A percentile compares a stretch with the other conserved stretches of the same genome.
phyloP scores from a whole-genome alignment of 1,284 basidiomycete species.

The Chalciporus sp. region DNA sequence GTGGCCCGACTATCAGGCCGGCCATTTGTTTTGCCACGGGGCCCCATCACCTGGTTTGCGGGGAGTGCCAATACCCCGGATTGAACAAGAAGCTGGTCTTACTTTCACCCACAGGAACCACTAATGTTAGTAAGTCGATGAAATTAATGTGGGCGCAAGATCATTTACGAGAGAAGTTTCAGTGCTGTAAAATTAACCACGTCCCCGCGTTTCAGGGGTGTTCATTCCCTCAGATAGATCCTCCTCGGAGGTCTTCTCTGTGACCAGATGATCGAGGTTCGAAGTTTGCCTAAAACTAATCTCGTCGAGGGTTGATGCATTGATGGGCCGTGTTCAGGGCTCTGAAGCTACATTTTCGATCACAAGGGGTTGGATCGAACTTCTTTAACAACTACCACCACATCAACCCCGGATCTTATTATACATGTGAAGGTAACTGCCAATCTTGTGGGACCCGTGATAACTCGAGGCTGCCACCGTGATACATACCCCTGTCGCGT shows the following conservation, averaged over 20 bases:
- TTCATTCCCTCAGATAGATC: background rate
- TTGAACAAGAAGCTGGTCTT: background rate
- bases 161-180: background rate
- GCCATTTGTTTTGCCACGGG: background rate
- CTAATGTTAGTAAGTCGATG: background rate
- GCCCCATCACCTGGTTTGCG: background rate
- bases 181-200: background rate
- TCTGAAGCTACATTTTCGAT: background rate
- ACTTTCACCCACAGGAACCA: background rate
- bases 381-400: background rate
- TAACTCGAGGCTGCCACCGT: background rate
- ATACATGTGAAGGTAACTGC: conserved; percentile 3
- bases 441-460: background rate
- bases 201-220: background rate
- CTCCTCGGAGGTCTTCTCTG: background rate
- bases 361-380: background rate
- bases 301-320: background rate
- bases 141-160: background rate
- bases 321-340: background rate
- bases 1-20: background rate
- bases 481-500: background rate
- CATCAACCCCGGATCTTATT: background rate
- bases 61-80: background rate
- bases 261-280: background rate
- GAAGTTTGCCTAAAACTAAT: background rate